Base-by-base conservation (phyloP, 129 eudicot genomes). In the Scalesia atractyloides region DNA sequence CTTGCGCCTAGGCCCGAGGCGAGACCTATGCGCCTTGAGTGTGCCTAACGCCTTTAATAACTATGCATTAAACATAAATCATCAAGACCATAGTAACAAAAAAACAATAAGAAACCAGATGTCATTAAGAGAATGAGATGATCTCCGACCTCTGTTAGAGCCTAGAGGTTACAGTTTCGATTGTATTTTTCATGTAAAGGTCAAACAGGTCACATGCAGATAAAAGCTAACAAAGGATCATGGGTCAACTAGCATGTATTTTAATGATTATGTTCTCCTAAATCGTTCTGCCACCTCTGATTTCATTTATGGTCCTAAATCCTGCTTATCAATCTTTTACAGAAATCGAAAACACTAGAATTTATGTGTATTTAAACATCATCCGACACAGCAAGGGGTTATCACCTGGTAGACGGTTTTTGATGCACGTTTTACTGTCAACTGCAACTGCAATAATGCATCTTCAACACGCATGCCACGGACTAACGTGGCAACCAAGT, bases 381-480 rank as follows among this genome's bases (percentile, higher is more conserved):
- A 34, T 15, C 64, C 64, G 34, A 66, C 62, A 48, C 51, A 62
- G 15, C 51, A 62, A 20, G 43, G 17, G 41, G 10, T 64, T 11
- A 50, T 81, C 36, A 92, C 98, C 98, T 90, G 97, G 74, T 93
- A 93, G 64, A 93, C 98, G 18, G 98, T 90, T 82, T 90, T 93
- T 44, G 96, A 79, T 61, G 97, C 98, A 81, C 98, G 85, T 60
- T 93, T 93, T 50, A 93, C 91, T 0, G 92, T 90, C 68, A 93
- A 86, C 78, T 93, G 98, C 82, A 93, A 79, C 91, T 93, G 98
- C 80, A 93, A 75, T 76, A 93, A 81, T 54, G 98, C 98, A 86
- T 91, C 98, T 81, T 93, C 97, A 43, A 90, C 98, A 34, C 96
- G 98, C 98, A 93, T 93, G 52, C 98, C 98, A 73, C 98, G 97